Conservation (phyloP, 2,329 filamentous ascomycete genomes). For the Xylaria arbuscula region DNA sequence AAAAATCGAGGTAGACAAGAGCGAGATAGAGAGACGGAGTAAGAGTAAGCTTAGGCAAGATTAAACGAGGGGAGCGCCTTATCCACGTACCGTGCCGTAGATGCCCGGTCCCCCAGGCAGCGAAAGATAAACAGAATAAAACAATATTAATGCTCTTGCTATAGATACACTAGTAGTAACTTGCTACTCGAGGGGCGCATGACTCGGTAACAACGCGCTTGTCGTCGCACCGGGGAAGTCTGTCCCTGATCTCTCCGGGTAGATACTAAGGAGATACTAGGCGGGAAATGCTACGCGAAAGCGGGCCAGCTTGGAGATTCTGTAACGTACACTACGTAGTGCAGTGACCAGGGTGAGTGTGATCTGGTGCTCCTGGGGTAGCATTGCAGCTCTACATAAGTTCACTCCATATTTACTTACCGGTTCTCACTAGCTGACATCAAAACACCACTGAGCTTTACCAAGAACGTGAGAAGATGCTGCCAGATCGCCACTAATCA, state of each 20-base stretch:
- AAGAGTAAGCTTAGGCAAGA: conserved; percentile 16
- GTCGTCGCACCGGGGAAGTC: conserved; percentile 12
- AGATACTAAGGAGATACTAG: conserved; percentile 10
- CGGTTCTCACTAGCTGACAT: conserved; percentile 34
- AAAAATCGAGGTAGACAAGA: background rate
- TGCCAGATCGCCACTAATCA: conserved; percentile 26
- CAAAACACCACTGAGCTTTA: conserved; percentile 26
- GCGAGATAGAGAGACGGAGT: background rate
- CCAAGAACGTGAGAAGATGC: conserved; percentile 21
- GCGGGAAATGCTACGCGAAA: conserved; percentile 36
- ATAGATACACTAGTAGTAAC: conserved; percentile 2
- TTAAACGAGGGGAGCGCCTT: background rate
- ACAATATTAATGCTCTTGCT: background rate
- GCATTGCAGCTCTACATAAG: conserved; percentile 43
- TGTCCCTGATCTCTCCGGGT: conserved; percentile 24
- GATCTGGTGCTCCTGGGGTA: conserved; percentile 41
- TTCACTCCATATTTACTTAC: conserved; percentile 37
- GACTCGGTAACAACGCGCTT: conserved; percentile 9
- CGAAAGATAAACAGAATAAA: background rate
- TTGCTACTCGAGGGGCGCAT: conserved; percentile 13
- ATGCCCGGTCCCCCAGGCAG: conserved; percentile 1
- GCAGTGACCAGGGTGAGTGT: conserved; percentile 38
- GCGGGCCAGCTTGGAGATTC: conserved; percentile 42
- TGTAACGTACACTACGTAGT: conserved; percentile 36
- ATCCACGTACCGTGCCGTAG: background rate